Evolutionary conservation across 345 rosid species (phyloP).

Genomic region (Kandelia obovata): DNA sequence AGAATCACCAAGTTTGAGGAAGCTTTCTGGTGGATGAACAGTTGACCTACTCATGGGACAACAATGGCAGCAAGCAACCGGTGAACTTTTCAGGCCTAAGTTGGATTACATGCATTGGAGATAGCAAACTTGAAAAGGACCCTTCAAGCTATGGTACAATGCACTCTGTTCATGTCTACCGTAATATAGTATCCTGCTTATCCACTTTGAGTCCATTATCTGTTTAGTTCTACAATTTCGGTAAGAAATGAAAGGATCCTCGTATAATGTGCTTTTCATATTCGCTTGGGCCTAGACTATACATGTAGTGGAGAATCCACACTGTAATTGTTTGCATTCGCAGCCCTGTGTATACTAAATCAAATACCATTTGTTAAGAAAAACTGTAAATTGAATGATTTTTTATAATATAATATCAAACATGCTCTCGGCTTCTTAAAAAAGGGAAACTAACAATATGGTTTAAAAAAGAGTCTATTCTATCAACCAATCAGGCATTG

Average conservation of each 20-base stretch:
- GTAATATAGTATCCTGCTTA: background rate
- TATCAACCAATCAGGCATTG: too few relatives aligned
- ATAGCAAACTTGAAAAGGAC: slow-evolving; percentile 15
- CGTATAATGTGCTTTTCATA: slow-evolving; percentile 9
- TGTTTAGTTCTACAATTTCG: background rate
- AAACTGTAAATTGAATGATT: too few relatives aligned
- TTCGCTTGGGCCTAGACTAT: slow-evolving; percentile 5
- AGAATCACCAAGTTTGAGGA: background rate
- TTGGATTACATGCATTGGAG: slow-evolving; percentile 10
- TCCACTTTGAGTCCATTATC: slow-evolving; percentile 13
- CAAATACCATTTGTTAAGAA: too few relatives aligned
- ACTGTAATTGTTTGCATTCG: too few relatives aligned
- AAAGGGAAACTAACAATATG: too few relatives aligned
- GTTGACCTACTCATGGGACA: slow-evolving; percentile 14
- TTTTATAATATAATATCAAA: too few relatives aligned
- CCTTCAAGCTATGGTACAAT: slow-evolving; percentile 2
- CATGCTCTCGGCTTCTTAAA: too few relatives aligned
- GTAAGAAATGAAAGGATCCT: background rate
- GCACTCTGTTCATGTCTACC: background rate
- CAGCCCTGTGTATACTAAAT: background rate
- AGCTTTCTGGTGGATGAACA: slow-evolving; percentile 2
- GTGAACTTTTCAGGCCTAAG: background rate
- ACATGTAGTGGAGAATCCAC: slow-evolving; percentile 1
- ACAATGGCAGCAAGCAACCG: slow-evolving; percentile 17
- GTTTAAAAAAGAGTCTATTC: too few relatives aligned